Evolutionary conservation across 208 protist genomes (phyloP).

Genomic region (Trypanosoma scelopori): DNA sequence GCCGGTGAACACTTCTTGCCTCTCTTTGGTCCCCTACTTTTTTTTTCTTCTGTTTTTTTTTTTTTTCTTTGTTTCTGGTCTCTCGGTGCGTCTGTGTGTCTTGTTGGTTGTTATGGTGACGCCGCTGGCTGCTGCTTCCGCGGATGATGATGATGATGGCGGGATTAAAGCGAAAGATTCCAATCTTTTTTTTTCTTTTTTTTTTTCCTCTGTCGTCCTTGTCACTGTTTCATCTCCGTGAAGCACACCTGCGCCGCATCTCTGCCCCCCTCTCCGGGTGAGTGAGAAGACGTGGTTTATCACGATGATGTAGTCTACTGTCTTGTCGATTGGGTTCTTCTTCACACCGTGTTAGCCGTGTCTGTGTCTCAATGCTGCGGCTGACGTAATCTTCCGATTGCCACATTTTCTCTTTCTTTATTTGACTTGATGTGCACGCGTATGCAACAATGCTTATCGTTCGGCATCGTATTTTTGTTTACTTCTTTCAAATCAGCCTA

Average conservation of each 20-base stretch:
- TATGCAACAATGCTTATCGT: neutral
- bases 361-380: too few species aligned
- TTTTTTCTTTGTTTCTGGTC: too few species aligned
- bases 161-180: neutral
- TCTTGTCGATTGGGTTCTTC: constrained; percentile 1
- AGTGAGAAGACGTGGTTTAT: too few species aligned
- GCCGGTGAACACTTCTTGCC: too few species aligned
- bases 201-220: neutral
- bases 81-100: too few species aligned
- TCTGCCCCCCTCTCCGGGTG: too few species aligned
- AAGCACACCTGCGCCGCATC: neutral
- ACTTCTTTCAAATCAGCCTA: constrained; percentile 4
- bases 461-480: constrained; percentile 10
- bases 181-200: neutral
- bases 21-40: too few species aligned
- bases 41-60: too few species aligned
- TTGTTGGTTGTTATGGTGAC: too few species aligned
- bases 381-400: neutral
- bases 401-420: neutral
- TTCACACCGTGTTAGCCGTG: neutral
- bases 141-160: neutral
- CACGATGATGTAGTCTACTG: neutral
- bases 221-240: neutral
- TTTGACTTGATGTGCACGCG: neutral
- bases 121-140: too few species aligned